These are phyloP conservation scores for Hygrophorus pudorinus DNA, from an alignment of 768 basidiomycete species.

Conservation along the genomic window DNA sequence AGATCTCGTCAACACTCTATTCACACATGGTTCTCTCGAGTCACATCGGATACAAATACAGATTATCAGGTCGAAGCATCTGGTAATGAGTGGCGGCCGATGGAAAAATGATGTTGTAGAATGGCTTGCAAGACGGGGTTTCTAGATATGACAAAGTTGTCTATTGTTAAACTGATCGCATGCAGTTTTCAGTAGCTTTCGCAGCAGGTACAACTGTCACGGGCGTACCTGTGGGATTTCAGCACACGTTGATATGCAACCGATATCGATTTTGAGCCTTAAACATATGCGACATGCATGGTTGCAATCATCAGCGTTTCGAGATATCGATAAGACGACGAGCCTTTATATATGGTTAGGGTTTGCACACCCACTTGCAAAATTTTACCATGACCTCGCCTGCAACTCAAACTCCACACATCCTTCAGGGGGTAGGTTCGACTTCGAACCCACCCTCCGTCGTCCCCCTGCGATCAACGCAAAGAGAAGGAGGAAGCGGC, in stretches of 20 bases:
- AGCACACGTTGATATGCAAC: too few species aligned
- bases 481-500: constrained; percentile 45
- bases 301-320: too few species aligned
- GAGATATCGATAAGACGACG: too few species aligned
- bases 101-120: constrained; percentile 52
- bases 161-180: too few species aligned
- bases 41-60: constrained; percentile 39
- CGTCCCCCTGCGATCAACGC: constrained; percentile 40
- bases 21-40: constrained; percentile 34
- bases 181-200: background rate
- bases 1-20: constrained; percentile 45
- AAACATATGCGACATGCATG: too few species aligned
- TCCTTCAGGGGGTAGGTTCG: background rate
- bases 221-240: too few species aligned
- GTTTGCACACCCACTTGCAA: too few species aligned
- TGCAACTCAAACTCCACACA: background rate
- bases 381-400: constrained; percentile 1
- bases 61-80: constrained; percentile 37
- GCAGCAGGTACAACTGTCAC: too few species aligned
- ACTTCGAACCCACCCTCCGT: constrained; percentile 28
- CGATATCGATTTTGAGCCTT: too few species aligned
- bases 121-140: constrained; percentile 59
- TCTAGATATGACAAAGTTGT: constrained; percentile 15
- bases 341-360: too few species aligned
- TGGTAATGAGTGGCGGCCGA: constrained; percentile 51